Evolutionary conservation across 306 rosid species (phyloP).

Genomic region (Lathyrus aphaca): DNA sequence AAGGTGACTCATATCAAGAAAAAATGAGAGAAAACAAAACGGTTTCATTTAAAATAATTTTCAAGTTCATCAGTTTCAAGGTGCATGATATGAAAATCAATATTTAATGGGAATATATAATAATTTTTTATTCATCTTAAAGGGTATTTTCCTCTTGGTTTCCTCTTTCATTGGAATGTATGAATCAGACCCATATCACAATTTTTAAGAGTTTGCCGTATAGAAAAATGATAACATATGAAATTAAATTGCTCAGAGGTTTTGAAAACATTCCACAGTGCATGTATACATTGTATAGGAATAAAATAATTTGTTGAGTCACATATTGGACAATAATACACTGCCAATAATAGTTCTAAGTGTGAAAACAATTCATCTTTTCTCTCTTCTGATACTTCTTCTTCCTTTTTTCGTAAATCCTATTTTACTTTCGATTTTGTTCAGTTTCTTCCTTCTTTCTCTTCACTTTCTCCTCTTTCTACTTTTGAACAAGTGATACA

Average conservation of each 20-base stretch:
- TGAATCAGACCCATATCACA: constrained; percentile 19
- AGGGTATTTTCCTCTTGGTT: constrained; percentile 41
- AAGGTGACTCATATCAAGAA: constrained; percentile 10
- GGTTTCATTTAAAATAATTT: constrained; percentile 47
- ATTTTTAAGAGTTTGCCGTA: constrained; percentile 3
- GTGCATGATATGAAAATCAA: constrained; percentile 1
- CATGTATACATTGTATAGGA: not conserved
- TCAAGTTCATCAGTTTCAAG: constrained; percentile 19
- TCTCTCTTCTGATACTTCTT: too few relatives aligned
- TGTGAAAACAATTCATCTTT: too few relatives aligned
- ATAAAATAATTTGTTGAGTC: too few relatives aligned
- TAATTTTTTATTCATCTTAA: constrained; percentile 18
- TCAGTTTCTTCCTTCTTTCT: too few relatives aligned
- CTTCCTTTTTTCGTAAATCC: too few relatives aligned
- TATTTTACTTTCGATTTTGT: too few relatives aligned
- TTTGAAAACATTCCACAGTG: not conserved
- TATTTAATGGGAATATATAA: constrained; percentile 18
- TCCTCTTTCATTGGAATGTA: constrained; percentile 38
- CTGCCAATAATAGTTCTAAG: too few relatives aligned
- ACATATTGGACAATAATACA: too few relatives aligned
- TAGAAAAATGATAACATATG: constrained; percentile 6
- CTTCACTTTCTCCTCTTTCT: too few relatives aligned
- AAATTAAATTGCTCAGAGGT: not conserved
- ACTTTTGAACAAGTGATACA: too few relatives aligned
- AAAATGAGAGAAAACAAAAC: constrained; percentile 43